Evolutionary conservation across 1,284 basidiomycete genomes (phyloP).

Genomic region (Sanghuangporus weigelae): DNA sequence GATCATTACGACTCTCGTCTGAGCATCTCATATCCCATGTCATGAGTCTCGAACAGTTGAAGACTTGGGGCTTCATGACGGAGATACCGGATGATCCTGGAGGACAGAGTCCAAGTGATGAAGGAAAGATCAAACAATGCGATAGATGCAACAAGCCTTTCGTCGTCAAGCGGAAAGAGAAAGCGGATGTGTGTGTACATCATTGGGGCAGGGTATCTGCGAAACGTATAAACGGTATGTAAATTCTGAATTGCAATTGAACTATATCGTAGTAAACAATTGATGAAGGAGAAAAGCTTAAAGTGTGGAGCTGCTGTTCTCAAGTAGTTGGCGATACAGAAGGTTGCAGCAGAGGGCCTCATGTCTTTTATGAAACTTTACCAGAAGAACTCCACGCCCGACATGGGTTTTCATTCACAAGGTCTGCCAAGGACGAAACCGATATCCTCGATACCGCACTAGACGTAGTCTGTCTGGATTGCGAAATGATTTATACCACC

Average conservation of each 20-base stretch:
- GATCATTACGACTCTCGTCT: constrained; percentile 52
- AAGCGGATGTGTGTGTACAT: constrained; percentile 64
- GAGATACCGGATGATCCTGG: constrained; percentile 62
- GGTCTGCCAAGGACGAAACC: constrained; percentile 25
- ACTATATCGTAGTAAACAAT: constrained; percentile 20
- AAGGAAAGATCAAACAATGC: constrained; percentile 66
- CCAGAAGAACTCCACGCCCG: constrained; percentile 67
- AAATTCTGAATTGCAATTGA: constrained; percentile 21
- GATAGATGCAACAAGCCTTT: constrained; percentile 74
- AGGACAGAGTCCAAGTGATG: constrained; percentile 56
- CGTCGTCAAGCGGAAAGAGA: constrained; percentile 53
- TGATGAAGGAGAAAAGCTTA: constrained; percentile 54
- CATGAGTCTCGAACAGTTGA: constrained; percentile 53
- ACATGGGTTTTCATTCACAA: constrained; percentile 62
- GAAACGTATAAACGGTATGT: constrained; percentile 54
- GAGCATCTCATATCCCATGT: constrained; percentile 52
- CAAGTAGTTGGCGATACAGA: constrained; percentile 47
- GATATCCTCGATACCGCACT: constrained; percentile 38
- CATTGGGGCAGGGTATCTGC: constrained; percentile 79
- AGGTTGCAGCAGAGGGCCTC: constrained; percentile 63
- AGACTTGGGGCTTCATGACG: constrained; percentile 66
- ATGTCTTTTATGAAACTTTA: constrained; percentile 75
- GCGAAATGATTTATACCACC: constrained; percentile 91
- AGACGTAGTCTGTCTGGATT: constrained; percentile 81
- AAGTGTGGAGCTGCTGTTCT: constrained; percentile 67